Conservation (phyloP, 1,284 basidiomycete species). For the Phellopilus nigrolimitatus region DNA sequence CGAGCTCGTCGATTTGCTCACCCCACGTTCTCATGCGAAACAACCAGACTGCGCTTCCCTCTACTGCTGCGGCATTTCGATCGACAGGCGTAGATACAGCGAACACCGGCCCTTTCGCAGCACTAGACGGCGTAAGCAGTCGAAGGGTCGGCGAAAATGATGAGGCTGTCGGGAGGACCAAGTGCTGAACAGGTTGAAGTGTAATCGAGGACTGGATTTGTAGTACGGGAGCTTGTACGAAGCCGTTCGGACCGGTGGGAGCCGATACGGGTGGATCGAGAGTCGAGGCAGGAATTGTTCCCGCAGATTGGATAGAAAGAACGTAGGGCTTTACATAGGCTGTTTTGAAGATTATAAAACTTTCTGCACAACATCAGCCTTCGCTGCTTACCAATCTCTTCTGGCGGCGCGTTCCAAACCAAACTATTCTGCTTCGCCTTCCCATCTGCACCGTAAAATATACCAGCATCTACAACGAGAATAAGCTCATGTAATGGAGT, state of each 20-base stretch:
- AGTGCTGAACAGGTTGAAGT: constrained; percentile 55
- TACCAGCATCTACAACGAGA: constrained; percentile 54
- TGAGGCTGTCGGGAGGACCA: constrained; percentile 58
- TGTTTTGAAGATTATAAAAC: constrained; percentile 28
- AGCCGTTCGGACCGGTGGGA: constrained; percentile 26
- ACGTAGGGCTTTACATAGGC: constrained; percentile 84
- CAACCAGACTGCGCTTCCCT: constrained; percentile 78
- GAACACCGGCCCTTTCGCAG: constrained; percentile 55
- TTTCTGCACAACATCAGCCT: not conserved
- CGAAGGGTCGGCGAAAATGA: constrained; percentile 32
- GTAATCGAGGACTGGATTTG: constrained; percentile 81
- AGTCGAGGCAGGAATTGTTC: constrained; percentile 42
- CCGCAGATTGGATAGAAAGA: constrained; percentile 72
- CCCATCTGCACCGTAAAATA: constrained; percentile 69
- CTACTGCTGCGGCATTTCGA: constrained; percentile 49
- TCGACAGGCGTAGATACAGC: constrained; percentile 74
- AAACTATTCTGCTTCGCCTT: constrained; percentile 59
- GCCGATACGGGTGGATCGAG: constrained; percentile 30
- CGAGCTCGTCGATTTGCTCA: constrained; percentile 83
- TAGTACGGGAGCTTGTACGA: constrained; percentile 53
- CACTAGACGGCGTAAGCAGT: constrained; percentile 48
- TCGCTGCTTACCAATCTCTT: constrained; percentile 61
- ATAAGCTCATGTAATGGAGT: constrained; percentile 2
- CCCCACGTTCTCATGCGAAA: constrained; percentile 71
- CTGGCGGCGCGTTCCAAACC: constrained; percentile 78